Conservation (phyloP, 257 asterid genomes). For the Solanum medicagineum region DNA sequence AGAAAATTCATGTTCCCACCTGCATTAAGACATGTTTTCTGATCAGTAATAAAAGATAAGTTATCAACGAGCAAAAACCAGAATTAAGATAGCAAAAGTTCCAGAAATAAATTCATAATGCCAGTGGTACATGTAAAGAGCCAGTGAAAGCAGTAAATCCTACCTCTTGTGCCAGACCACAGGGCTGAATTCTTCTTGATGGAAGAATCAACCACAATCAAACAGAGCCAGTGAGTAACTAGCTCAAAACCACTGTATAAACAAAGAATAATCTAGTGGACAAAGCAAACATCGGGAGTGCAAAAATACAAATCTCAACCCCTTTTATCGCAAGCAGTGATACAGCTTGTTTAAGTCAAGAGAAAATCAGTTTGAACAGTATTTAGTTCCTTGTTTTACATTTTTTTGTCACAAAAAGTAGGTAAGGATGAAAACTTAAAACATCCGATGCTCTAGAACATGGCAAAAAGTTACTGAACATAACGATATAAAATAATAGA, state of each 20-base stretch:
- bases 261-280: neutral
- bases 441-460: neutral
- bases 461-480: neutral
- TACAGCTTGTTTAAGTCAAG: too few species aligned
- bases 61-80: too few species aligned
- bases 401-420: neutral
- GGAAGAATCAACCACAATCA: slow-evolving; percentile 31
- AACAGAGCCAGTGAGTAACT: neutral
- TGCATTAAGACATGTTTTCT: too few species aligned
- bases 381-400: too few species aligned
- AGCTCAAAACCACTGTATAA: neutral
- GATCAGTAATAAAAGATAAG: too few species aligned
- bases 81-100: neutral
- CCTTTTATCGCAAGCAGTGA: too few species aligned
- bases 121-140: neutral
- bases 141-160: neutral
- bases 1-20: too few species aligned
- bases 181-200: slow-evolving; percentile 19
- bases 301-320: too few species aligned
- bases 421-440: neutral
- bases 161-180: slow-evolving; percentile 36
- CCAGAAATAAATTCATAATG: neutral
- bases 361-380: too few species aligned
- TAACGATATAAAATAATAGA: neutral
- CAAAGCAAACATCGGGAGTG: too few species aligned